These are phyloP conservation scores for Neofusicoccum parvum DNA, from an alignment of 2,329 filamentous ascomycete species.

Conservation along the genomic window DNA sequence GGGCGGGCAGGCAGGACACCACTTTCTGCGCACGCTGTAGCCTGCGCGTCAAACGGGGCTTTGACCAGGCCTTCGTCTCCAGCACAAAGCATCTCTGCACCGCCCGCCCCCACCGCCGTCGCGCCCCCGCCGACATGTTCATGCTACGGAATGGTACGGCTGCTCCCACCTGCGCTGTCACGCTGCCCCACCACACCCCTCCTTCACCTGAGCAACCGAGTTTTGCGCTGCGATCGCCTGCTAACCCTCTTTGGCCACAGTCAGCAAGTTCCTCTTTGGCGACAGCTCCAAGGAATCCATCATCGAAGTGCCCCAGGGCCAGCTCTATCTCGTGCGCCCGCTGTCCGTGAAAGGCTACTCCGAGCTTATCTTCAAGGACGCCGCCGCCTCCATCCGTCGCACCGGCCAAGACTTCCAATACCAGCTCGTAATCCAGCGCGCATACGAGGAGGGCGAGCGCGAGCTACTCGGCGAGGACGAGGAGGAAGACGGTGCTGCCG, in stretches of 20 bases:
- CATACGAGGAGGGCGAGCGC: slow-evolving; percentile 96
- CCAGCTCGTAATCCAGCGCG: slow-evolving; percentile 92
- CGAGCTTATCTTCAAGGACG: slow-evolving; percentile 98
- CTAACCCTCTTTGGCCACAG: slow-evolving; percentile 48
- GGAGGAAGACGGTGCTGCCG: slow-evolving; percentile 75
- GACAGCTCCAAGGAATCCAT: slow-evolving; percentile 89
- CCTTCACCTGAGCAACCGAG: slow-evolving; percentile 19
- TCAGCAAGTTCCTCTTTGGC: slow-evolving; percentile 89
- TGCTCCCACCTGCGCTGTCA: slow-evolving; percentile 27
- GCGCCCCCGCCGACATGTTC: slow-evolving; percentile 34
- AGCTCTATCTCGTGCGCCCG: slow-evolving; percentile 95
- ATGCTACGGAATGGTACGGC: slow-evolving; percentile 45
- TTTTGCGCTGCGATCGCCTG: slow-evolving; percentile 15
- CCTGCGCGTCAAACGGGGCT: slow-evolving; percentile 14
- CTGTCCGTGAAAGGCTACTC: slow-evolving; percentile 96
- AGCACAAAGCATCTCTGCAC: slow-evolving; percentile 14
- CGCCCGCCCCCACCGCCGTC: background rate
- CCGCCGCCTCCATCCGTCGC: slow-evolving; percentile 84
- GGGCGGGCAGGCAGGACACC: slow-evolving; percentile 1
- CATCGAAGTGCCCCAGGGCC: slow-evolving; percentile 91
- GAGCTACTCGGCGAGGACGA: slow-evolving; percentile 89
- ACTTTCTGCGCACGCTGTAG: slow-evolving; percentile 12
- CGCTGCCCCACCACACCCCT: slow-evolving; percentile 18
- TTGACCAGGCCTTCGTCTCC: slow-evolving; percentile 6
- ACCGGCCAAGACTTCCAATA: slow-evolving; percentile 97